phyloP scores from a whole-genome alignment of 2,329 filamentous ascomycete genomes.

The Aspergillus sclerotialis region DNA sequence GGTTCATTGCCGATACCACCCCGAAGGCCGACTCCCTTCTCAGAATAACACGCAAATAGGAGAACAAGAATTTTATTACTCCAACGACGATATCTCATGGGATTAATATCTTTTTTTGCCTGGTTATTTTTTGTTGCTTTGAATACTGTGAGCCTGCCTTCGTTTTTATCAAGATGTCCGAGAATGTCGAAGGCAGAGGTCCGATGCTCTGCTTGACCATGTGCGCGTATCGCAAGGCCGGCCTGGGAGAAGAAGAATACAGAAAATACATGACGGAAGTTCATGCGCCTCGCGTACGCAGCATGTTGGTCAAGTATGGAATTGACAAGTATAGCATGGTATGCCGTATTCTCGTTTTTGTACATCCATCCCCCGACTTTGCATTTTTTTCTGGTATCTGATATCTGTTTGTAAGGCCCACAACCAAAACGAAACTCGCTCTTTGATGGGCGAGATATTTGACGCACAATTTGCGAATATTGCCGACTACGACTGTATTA shows the following conservation, averaged over 20 bases:
- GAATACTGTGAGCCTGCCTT: too few relatives aligned
- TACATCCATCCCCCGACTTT: slow-evolving; percentile 3
- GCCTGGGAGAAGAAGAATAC: slow-evolving; percentile 23
- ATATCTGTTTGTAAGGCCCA: slow-evolving; percentile 10
- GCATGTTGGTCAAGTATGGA: slow-evolving; percentile 22
- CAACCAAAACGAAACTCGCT: slow-evolving; percentile 17
- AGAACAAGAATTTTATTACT: too few relatives aligned
- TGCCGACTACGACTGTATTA: slow-evolving; percentile 23
- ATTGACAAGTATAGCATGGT: slow-evolving; percentile 24
- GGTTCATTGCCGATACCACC: too few relatives aligned
- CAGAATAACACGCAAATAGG: too few relatives aligned
- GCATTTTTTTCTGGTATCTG: slow-evolving; percentile 2
- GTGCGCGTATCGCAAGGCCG: slow-evolving; percentile 21
- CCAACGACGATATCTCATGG: too few relatives aligned
- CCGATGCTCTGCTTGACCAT: slow-evolving; percentile 15
- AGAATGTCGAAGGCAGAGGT: too few relatives aligned
- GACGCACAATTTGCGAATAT: slow-evolving; percentile 16
- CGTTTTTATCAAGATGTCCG: too few relatives aligned
- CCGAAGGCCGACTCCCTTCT: too few relatives aligned
- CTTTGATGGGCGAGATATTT: slow-evolving; percentile 17
- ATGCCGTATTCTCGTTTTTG: slow-evolving; percentile 2
- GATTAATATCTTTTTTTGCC: too few relatives aligned
- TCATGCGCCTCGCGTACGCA: slow-evolving; percentile 19
- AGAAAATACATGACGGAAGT: slow-evolving; percentile 18
- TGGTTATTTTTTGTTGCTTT: too few relatives aligned